Evolutionary conservation across 164 flowering plant species (phyloP).

Genomic region (Buxus sempervirens): DNA sequence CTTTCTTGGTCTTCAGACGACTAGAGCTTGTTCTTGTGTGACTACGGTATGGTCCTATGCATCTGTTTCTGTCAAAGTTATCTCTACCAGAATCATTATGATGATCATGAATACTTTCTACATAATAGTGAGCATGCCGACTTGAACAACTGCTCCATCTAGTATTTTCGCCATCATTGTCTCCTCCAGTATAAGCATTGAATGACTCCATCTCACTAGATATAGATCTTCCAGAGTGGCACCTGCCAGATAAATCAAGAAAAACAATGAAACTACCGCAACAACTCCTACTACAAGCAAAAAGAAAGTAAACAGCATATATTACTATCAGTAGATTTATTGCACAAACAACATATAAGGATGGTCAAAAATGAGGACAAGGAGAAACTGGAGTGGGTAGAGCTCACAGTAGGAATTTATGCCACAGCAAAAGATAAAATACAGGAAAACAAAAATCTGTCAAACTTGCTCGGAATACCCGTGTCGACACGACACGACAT

Average conservation of each 20-base stretch:
- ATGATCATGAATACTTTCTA: neutral
- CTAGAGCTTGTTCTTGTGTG: slow-evolving; percentile 6
- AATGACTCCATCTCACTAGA: slow-evolving; percentile 36
- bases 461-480: too few relatives aligned
- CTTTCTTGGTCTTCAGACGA: neutral
- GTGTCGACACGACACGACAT: too few relatives aligned
- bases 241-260: slow-evolving; percentile 30
- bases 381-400: neutral
- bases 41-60: neutral
- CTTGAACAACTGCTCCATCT: too few relatives aligned
- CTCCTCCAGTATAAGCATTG: too few relatives aligned
- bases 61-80: slow-evolving; percentile 7
- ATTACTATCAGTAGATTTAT: too few relatives aligned
- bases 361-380: neutral
- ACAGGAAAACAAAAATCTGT: too few relatives aligned
- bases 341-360: neutral
- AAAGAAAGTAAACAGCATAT: neutral
- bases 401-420: too few relatives aligned
- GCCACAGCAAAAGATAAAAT: too few relatives aligned
- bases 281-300: neutral
- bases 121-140: slow-evolving; percentile 3
- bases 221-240: slow-evolving; percentile 36
- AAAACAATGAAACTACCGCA: neutral
- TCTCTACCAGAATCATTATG: slow-evolving; percentile 19
- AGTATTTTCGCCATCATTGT: slow-evolving; percentile 9